Conservation (phyloP, 2,329 filamentous ascomycete species). For the Clarireedia homoeocarpa region DNA sequence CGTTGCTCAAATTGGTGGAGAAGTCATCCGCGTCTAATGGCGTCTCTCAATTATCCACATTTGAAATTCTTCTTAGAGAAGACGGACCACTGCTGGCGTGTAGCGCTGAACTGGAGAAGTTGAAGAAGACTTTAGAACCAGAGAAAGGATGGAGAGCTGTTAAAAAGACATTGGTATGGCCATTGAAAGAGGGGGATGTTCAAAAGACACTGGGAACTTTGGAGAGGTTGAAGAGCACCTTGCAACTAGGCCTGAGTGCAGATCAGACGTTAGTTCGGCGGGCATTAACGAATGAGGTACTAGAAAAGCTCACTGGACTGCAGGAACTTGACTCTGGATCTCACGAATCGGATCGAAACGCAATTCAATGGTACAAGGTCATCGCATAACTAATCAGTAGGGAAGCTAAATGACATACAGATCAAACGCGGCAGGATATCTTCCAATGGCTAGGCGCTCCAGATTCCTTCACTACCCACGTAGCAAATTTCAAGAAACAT, state of each 20-base stretch:
- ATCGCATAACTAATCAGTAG: too few relatives aligned
- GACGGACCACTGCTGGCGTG: slow-evolving; percentile 15
- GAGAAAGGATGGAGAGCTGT: slow-evolving; percentile 14
- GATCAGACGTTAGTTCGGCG: slow-evolving; percentile 16
- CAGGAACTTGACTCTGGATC: slow-evolving; percentile 10
- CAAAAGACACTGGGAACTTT: slow-evolving; percentile 12
- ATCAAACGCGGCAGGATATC: slow-evolving; percentile 12
- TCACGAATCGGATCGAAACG: slow-evolving; percentile 13
- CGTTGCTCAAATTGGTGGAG: slow-evolving; percentile 17
- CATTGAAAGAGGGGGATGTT: slow-evolving; percentile 16
- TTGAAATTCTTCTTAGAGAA: slow-evolving; percentile 12
- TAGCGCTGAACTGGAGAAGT: slow-evolving; percentile 10
- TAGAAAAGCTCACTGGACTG: neutral
- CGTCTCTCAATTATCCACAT: slow-evolving; percentile 7
- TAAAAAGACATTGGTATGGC: slow-evolving; percentile 15
- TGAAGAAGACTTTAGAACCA: slow-evolving; percentile 14
- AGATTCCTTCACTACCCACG: slow-evolving; percentile 20
- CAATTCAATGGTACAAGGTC: slow-evolving; percentile 9
- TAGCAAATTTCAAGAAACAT: slow-evolving; percentile 16
- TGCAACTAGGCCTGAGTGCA: slow-evolving; percentile 16
- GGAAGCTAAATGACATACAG: neutral
- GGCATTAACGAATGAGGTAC: too few relatives aligned
- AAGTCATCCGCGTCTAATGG: neutral
- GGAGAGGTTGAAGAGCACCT: slow-evolving; percentile 17
- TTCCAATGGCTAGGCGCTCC: slow-evolving; percentile 20